Evolutionary conservation across 805 yeast species (phyloP).

Genomic region (Novakomyces olei): DNA sequence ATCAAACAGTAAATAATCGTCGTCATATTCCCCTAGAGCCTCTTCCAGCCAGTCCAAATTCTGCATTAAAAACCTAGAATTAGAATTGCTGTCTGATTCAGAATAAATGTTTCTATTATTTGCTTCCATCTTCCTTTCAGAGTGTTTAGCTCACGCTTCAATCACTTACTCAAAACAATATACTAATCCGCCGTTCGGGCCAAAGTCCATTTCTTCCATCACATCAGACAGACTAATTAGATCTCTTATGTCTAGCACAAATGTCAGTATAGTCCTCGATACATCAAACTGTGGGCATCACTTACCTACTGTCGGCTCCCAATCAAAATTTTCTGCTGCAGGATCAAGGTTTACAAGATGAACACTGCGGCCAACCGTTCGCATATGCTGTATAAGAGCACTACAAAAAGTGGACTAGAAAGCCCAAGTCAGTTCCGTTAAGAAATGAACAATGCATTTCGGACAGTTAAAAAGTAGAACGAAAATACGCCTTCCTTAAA

Average conservation of each 20-base stretch:
- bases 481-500: no score
- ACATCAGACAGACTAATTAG: constrained; percentile 78
- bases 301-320: constrained; percentile 72
- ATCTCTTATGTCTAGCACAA: constrained; percentile 86
- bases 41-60: constrained; percentile 95
- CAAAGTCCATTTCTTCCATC: constrained; percentile 79
- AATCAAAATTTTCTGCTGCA: constrained; percentile 85
- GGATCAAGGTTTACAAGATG: constrained; percentile 92
- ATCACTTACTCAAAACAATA: constrained; percentile 65
- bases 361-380: constrained; percentile 73
- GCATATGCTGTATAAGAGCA: constrained; percentile 68
- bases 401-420: constrained; percentile 93
- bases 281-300: no score
- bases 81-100: background rate
- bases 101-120: background rate
- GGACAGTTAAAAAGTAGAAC: no score
- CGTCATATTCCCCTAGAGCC: constrained; percentile 86
- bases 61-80: constrained; percentile 39
- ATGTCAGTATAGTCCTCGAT: no score
- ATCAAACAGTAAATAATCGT: constrained; percentile 81
- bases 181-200: constrained; percentile 85
- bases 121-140: background rate
- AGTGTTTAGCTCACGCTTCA: background rate
- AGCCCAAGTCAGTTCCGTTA: no score
- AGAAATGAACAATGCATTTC: no score